A percentile compares a stretch with the other conserved stretches of the same genome.
Conservation (phyloP, 306 rosid genomes). For the Senna tora region DNA sequence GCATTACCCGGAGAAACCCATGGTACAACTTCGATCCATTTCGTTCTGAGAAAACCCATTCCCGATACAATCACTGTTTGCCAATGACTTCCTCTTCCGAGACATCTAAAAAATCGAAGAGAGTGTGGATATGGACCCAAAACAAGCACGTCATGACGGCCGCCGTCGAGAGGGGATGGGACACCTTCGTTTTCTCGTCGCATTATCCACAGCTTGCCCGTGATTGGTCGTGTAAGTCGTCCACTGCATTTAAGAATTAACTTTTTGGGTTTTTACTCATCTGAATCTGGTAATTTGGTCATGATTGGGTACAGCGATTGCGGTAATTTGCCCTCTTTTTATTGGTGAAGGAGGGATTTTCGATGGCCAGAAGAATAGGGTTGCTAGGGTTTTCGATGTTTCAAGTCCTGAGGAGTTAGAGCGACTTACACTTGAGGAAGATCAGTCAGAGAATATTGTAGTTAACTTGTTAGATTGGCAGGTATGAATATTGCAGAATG, state of each 20-base stretch:
- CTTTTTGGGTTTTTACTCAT: no score
- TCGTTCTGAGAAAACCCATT: conserved; percentile 34
- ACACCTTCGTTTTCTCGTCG: conserved; percentile 68
- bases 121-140: conserved; percentile 85
- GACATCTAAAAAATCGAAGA: conserved; percentile 54
- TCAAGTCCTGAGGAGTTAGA: conserved; percentile 67
- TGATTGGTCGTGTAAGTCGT: conserved; percentile 82
- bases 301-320: conserved; percentile 59
- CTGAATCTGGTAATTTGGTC: conserved; percentile 38
- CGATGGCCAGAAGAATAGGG: conserved; percentile 53
- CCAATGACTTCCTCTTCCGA: conserved; percentile 43
- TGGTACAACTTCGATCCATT: conserved; percentile 7
- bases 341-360: conserved; percentile 64
- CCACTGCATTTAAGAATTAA: neutral
- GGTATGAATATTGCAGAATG: conserved; percentile 49
- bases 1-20: conserved; percentile 40
- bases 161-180: conserved; percentile 94
- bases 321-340: conserved; percentile 66
- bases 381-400: conserved; percentile 69
- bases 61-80: conserved; percentile 24
- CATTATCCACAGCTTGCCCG: conserved; percentile 56
- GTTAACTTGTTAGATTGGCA: conserved; percentile 91
- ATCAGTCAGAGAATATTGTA: conserved; percentile 61
- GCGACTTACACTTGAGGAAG: conserved; percentile 57
- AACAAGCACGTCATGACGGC: conserved; percentile 77